Percentiles rank a stretch among this genome's conserved stretches.
Conservation (phyloP, 176 grass and related monocot genomes). For the Zea luxurians region DNA sequence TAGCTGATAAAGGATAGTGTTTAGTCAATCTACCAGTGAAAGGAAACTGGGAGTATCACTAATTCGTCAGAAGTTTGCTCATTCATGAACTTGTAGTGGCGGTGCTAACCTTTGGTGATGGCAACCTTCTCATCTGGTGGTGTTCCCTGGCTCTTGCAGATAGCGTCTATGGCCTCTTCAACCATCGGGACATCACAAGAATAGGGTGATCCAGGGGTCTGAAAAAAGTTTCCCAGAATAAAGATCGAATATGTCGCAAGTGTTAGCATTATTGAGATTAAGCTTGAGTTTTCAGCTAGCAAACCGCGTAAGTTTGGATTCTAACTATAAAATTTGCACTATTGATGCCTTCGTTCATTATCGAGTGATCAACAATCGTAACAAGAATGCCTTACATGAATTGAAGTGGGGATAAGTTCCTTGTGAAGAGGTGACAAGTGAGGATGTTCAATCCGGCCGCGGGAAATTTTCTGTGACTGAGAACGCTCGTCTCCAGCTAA, state of each 20-base stretch:
- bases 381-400: slow-evolving; percentile 49
- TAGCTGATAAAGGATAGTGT: slow-evolving; percentile 39
- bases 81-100: background rate
- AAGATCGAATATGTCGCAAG: background rate
- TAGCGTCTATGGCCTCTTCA: slow-evolving; percentile 73
- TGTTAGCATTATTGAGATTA: background rate
- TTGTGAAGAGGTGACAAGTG: slow-evolving; percentile 66
- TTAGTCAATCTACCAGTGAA: slow-evolving; percentile 12
- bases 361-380: background rate
- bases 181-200: slow-evolving; percentile 80
- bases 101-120: slow-evolving; percentile 68
- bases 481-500: slow-evolving; percentile 28
- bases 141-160: slow-evolving; percentile 56
- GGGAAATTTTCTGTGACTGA: slow-evolving; percentile 46
- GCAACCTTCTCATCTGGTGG: slow-evolving; percentile 61
- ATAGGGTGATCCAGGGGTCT: slow-evolving; percentile 49
- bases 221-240: background rate
- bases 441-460: slow-evolving; percentile 66
- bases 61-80: background rate
- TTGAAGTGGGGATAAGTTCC: slow-evolving; percentile 28
- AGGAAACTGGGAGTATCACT: background rate
- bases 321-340: background rate
- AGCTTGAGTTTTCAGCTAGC: background rate
- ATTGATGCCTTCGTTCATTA: background rate
- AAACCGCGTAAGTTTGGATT: background rate